Percentiles rank a stretch among this genome's conserved stretches.
phyloP scores from a whole-genome alignment of 2,329 filamentous ascomycete species.

The Graphiopsis chlorocephala region DNA sequence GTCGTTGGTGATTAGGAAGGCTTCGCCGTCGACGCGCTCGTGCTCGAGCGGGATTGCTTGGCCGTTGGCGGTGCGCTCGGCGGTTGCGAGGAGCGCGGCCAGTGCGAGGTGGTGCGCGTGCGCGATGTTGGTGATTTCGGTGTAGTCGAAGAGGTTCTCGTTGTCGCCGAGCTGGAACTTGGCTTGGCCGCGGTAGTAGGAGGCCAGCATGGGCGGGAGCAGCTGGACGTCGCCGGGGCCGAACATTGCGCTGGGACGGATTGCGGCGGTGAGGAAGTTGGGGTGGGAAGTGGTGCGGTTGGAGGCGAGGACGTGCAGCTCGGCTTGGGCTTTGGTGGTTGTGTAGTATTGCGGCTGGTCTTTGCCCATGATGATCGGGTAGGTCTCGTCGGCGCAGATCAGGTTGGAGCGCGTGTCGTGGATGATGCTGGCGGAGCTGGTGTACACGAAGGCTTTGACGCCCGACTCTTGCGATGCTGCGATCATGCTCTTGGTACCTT shows the following conservation, averaged over 20 bases:
- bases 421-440: conserved; percentile 51
- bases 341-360: conserved; percentile 52
- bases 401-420: conserved; percentile 46
- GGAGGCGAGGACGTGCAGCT: conserved; percentile 47
- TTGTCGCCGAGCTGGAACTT: conserved; percentile 53
- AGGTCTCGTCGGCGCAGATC: conserved; percentile 50
- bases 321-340: conserved; percentile 50
- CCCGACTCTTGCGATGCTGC: conserved; percentile 47
- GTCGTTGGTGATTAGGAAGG: conserved; percentile 53
- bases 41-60: conserved; percentile 42
- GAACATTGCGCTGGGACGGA: conserved; percentile 52
- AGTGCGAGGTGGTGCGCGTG: conserved; percentile 52
- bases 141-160: conserved; percentile 54
- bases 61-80: conserved; percentile 33
- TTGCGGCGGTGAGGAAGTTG: conserved; percentile 48
- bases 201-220: conserved; percentile 45
- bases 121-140: conserved; percentile 52
- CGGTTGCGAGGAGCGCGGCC: conserved; percentile 47
- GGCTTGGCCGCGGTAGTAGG: conserved; percentile 47
- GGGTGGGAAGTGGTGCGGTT: conserved; percentile 43
- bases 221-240: conserved; percentile 49
- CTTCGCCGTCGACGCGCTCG: conserved; percentile 50
- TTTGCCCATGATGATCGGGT: conserved; percentile 44
- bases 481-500: conserved; percentile 50
- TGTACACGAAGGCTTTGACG: conserved; percentile 54